Evolutionary conservation across 139 green algal species (phyloP), one percentile per base, ranked within the genome.

Genomic region (Tetradesmus obliquus): DNA sequence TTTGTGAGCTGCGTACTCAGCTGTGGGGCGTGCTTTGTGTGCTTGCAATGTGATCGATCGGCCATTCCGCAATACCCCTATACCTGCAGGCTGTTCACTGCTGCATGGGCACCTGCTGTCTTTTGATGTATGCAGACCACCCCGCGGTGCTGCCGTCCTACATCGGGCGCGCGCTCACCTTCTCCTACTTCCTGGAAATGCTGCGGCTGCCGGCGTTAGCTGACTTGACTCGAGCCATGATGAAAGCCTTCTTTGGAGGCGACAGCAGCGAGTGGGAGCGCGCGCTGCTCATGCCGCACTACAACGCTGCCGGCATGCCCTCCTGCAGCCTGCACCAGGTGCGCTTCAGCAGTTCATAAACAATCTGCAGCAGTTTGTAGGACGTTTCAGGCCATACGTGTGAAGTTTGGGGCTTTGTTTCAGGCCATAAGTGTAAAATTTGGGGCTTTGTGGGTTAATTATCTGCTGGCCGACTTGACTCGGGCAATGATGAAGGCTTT

Each of bases 201-300:
- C 45, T 58, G 53, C 86, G 86, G 3, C 32, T 90, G 66, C 86
- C 86, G 7, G 86, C 86, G 2, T 45, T 90, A 51, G 86, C 86
- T 19, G 86, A 90, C 24, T 20, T 90, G 3, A 82, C 22, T 2
- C 86, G 86, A 51, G 86, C 86, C n/a, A 13, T 53, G 66, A 90
- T 90, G 86, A 69, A 79, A n/a, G 69, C 32, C 32, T 85, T 86
- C 55, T 86, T 92, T 20, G 82, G 82, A 13, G 90, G 90, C 3
- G 90, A 92, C 74, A 53, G 53, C 4, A 89, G 79, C n/a, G 93
- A 99, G 91, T 99, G 98, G 98, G 95, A 98, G 84, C 93, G 94
- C 0, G 97, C 98, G 4, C 87, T 98, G 84, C 94, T 95, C 92
- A 97, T 98, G 95, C 98, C 98, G 15, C 98, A 99, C 94, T 99